Evolutionary conservation across 2,329 filamentous ascomycete genomes (phyloP).

Genomic region (Botrytis fabae): DNA sequence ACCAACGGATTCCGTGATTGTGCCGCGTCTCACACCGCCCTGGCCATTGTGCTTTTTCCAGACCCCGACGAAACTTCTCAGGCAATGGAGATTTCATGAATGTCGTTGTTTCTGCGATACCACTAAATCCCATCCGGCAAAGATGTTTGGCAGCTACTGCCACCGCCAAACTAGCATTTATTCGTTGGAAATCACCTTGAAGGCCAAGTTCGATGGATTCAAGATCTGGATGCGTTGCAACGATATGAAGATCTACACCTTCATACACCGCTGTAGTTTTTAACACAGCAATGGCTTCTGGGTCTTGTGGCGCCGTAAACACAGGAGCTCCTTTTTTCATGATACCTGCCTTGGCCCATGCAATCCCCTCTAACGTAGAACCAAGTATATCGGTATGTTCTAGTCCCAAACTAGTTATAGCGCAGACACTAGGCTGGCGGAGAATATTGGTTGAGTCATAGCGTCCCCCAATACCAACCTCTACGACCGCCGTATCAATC

Average conservation of each 20-base stretch:
- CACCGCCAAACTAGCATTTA: not conserved
- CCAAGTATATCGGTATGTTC: conserved; percentile 83
- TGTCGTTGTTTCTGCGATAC: not conserved
- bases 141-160: not conserved
- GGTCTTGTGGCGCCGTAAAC: conserved; percentile 38
- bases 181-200: not conserved
- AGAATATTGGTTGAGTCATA: conserved; percentile 1
- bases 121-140: not conserved
- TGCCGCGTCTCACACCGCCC: not conserved
- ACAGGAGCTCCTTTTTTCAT: conserved; percentile 67
- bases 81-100: not conserved
- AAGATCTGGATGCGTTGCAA: not conserved
- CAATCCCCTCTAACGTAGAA: conserved; percentile 73
- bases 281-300: not conserved
- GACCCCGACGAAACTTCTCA: conserved; percentile 4
- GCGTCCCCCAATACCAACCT: not conserved
- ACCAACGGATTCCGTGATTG: not conserved
- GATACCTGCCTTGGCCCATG: conserved; percentile 90
- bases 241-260: not conserved
- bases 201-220: conserved; percentile 1
- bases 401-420: conserved; percentile 58
- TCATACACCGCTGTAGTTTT: not conserved
- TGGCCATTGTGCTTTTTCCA: conserved; percentile 1
- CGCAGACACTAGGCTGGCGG: not conserved
- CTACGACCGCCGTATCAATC: not conserved